Conservation (phyloP, 371 early-diverging fungal species). For the Mucor velutinosus region DNA sequence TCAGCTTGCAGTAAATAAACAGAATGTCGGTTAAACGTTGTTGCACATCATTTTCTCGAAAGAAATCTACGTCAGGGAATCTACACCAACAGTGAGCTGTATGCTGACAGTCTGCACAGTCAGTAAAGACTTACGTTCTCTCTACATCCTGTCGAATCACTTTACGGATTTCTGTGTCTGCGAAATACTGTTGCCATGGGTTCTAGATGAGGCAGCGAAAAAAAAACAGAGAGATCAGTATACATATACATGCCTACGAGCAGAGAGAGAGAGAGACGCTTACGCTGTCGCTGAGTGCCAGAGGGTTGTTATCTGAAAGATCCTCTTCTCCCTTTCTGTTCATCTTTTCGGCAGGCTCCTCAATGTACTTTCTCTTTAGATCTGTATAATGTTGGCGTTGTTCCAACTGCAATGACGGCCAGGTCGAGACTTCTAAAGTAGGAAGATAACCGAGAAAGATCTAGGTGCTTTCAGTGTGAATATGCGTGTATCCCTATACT, state of each 20-base stretch:
- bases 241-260: background rate
- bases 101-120: background rate
- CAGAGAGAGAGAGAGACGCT: constrained; percentile 6
- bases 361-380: constrained; percentile 66
- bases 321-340: constrained; percentile 44
- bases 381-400: constrained; percentile 73
- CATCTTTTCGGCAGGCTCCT: constrained; percentile 62
- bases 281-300: constrained; percentile 81
- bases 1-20: constrained; percentile 89
- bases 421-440: constrained; percentile 54
- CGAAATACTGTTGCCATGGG: constrained; percentile 92
- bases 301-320: constrained; percentile 78
- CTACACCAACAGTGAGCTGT: constrained; percentile 33
- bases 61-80: constrained; percentile 86
- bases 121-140: constrained; percentile 69
- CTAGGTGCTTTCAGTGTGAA: constrained; percentile 30
- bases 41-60: constrained; percentile 69
- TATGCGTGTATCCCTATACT: background rate
- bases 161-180: constrained; percentile 82
- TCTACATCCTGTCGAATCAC: constrained; percentile 91
- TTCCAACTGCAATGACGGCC: constrained; percentile 61
- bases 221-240: background rate
- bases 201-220: constrained; percentile 68
- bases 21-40: constrained; percentile 78
- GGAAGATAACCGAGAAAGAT: constrained; percentile 61